A percentile compares a stretch with the other conserved stretches of the same genome.
Evolutionary conservation across 129 eudicot genomes (phyloP).

Genomic region (Oenanthe sinensis): DNA sequence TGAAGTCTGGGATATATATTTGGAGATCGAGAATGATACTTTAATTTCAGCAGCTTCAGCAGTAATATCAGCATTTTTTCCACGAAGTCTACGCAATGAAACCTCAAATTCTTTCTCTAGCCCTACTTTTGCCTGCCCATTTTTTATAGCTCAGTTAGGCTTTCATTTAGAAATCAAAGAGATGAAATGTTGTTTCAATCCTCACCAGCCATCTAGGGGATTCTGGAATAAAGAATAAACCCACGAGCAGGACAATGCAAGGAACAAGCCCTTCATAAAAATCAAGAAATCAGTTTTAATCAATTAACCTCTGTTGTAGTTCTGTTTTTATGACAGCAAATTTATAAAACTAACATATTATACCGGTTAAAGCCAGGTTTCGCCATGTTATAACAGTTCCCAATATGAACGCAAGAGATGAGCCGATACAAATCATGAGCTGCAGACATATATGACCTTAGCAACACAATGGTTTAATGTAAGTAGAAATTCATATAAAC

Average conservation of each 20-base stretch:
- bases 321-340: neutral
- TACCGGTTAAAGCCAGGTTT: constrained; percentile 61
- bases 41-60: constrained; percentile 65
- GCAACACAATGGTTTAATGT: neutral
- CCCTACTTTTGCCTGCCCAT: constrained; percentile 63
- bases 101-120: constrained; percentile 40
- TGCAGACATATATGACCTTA: constrained; percentile 14
- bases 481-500: neutral
- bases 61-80: constrained; percentile 51
- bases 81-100: constrained; percentile 60
- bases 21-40: constrained; percentile 21
- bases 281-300: neutral
- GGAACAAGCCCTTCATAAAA: constrained; percentile 55
- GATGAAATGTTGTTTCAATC: neutral
- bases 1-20: neutral
- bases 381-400: constrained; percentile 80
- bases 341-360: neutral
- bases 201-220: constrained; percentile 97
- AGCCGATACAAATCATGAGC: constrained; percentile 69
- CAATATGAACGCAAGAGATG: constrained; percentile 45
- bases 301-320: no score
- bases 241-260: constrained; percentile 47
- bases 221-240: constrained; percentile 74
- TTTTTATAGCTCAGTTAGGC: neutral
- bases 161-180: no score